phyloP scores from a whole-genome alignment of 78 protist genomes.

The Fonticula alba region DNA sequence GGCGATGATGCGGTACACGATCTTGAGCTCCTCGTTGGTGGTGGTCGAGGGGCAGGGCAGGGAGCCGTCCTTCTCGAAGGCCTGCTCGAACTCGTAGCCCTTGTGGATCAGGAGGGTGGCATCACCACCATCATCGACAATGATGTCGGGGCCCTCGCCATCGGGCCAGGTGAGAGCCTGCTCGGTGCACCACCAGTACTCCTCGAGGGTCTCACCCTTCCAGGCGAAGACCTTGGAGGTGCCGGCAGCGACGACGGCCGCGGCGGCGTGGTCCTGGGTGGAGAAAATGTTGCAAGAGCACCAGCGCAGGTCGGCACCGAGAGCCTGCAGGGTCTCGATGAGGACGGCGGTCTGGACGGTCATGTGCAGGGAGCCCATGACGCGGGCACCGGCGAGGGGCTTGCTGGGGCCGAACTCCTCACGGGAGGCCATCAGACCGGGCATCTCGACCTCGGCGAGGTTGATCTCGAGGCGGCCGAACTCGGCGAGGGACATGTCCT shows the following conservation, averaged over 20 bases:
- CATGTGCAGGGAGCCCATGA: slow-evolving; percentile 98
- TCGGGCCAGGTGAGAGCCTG: slow-evolving; percentile 71
- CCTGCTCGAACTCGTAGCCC: slow-evolving; percentile 47
- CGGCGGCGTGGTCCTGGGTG: slow-evolving; percentile 98
- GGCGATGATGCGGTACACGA: slow-evolving; percentile 15
- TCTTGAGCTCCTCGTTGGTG: slow-evolving; percentile 17
- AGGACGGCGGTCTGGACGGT: slow-evolving; percentile 98
- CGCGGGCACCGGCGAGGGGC: slow-evolving; percentile 82
- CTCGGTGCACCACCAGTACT: slow-evolving; percentile 88
- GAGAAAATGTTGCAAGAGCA: slow-evolving; percentile 98
- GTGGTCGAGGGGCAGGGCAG: neutral
- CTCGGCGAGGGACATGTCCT: slow-evolving; percentile 78
- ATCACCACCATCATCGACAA: slow-evolving; percentile 99
- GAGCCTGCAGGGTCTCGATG: slow-evolving; percentile 84
- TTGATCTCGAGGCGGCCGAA: slow-evolving; percentile 84
- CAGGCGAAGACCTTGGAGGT: slow-evolving; percentile 84
- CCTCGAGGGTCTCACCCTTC: slow-evolving; percentile 97
- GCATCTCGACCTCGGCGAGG: slow-evolving; percentile 94
- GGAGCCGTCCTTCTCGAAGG: neutral
- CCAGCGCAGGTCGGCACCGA: slow-evolving; percentile 96
- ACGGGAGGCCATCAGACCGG: slow-evolving; percentile 93
- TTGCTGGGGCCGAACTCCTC: slow-evolving; percentile 66
- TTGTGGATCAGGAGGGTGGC: slow-evolving; percentile 88
- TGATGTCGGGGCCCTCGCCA: slow-evolving; percentile 56
- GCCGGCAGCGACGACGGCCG: slow-evolving; percentile 92